Conservation (phyloP, 768 basidiomycete genomes). For the Serendipita indica region DNA sequence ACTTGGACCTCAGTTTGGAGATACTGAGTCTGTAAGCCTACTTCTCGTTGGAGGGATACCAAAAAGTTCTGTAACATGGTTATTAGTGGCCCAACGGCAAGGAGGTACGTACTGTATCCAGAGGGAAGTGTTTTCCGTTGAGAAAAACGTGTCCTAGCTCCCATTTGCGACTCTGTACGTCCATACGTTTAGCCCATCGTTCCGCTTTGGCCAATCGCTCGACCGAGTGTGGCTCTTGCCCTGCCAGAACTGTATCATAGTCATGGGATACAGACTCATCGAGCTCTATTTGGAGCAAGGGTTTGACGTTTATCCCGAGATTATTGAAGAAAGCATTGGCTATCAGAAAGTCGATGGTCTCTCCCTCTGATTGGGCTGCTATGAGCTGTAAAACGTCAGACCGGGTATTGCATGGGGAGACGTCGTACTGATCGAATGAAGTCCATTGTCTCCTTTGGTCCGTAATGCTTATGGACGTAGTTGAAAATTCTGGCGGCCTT, state of each 20-base stretch:
- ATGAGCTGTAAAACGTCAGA: not conserved
- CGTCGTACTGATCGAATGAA: slow-evolving; percentile 41
- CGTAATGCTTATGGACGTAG: slow-evolving; percentile 47
- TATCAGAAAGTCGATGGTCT: slow-evolving; percentile 14
- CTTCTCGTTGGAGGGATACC: slow-evolving; percentile 44
- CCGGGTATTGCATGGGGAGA: slow-evolving; percentile 22
- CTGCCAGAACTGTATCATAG: slow-evolving; percentile 6
- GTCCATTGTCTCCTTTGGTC: slow-evolving; percentile 43
- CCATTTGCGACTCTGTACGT: slow-evolving; percentile 19
- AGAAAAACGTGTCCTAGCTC: slow-evolving; percentile 59
- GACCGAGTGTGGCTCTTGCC: slow-evolving; percentile 20
- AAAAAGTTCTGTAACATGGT: slow-evolving; percentile 41
- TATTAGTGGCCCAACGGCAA: slow-evolving; percentile 10
- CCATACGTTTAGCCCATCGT: slow-evolving; percentile 46
- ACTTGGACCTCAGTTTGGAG: slow-evolving; percentile 55
- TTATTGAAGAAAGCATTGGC: slow-evolving; percentile 17
- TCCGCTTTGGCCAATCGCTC: slow-evolving; percentile 31
- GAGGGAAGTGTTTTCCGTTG: slow-evolving; percentile 66
- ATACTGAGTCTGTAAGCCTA: slow-evolving; percentile 43
- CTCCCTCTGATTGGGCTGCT: slow-evolving; percentile 19
- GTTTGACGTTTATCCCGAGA: slow-evolving; percentile 13
- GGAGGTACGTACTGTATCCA: slow-evolving; percentile 46
- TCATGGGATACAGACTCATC: slow-evolving; percentile 4
- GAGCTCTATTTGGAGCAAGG: not conserved
- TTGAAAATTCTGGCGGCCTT: slow-evolving; percentile 63